phyloP scores from a whole-genome alignment of 768 basidiomycete species.

The Panaeolus papilionaceus region DNA sequence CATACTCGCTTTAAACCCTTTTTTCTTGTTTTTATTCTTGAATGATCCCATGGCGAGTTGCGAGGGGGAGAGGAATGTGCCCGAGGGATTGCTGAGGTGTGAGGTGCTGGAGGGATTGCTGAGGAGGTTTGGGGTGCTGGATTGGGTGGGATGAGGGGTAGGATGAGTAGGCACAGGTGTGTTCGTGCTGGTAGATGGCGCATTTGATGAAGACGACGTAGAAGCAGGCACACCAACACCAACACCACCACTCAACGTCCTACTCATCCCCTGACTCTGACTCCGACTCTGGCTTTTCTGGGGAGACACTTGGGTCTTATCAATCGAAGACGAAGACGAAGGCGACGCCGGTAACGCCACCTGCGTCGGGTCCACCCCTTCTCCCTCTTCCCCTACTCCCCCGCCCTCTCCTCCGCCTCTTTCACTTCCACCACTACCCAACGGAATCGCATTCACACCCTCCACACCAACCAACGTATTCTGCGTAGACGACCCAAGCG shows the following conservation, averaged over 20 bases:
- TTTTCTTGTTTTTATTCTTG: slow-evolving; percentile 78
- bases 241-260: slow-evolving; percentile 7
- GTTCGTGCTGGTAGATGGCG: neutral
- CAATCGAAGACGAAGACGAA: too few species aligned
- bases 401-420: neutral
- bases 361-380: neutral
- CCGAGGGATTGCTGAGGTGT: neutral
- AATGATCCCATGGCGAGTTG: slow-evolving; percentile 57
- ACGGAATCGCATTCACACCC: neutral
- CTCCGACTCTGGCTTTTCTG: too few species aligned
- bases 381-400: neutral
- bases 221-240: neutral
- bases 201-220: neutral
- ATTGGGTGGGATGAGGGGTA: neutral
- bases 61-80: slow-evolving; percentile 25
- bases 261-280: neutral
- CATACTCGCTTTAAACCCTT: slow-evolving; percentile 65
- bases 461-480: neutral
- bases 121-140: neutral
- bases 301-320: too few species aligned
- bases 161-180: neutral
- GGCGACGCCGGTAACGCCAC: neutral
- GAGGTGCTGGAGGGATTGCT: neutral
- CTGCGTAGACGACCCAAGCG: too few species aligned
- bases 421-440: neutral